phyloP scores from a whole-genome alignment of 495 filamentous ascomycete species.

The Talaromyces adpressus region DNA sequence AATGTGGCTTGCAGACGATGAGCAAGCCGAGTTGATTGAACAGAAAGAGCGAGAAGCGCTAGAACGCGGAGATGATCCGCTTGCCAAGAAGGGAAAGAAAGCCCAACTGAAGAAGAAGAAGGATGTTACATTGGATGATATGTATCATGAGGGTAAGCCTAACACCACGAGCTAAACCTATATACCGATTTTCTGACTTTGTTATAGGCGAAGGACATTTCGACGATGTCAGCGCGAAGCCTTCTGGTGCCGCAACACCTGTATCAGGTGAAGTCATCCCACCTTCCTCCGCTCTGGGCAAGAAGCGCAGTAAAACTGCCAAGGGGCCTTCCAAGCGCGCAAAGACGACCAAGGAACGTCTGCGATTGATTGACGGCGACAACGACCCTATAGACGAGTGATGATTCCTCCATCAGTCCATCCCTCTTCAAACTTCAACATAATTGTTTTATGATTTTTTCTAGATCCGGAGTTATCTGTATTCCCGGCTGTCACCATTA shows the following conservation, averaged over 20 bases:
- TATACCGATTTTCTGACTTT: no score
- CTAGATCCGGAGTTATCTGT: neutral
- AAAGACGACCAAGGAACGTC: conserved; percentile 82
- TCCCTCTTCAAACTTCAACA: neutral
- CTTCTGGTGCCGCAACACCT: conserved; percentile 78
- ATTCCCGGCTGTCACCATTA: neutral
- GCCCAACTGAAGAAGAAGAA: conserved; percentile 58
- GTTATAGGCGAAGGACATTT: conserved; percentile 83
- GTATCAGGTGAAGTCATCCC: conserved; percentile 49
- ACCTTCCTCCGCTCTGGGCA: conserved; percentile 40
- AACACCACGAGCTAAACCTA: no score
- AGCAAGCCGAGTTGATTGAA: conserved; percentile 87
- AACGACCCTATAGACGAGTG: conserved; percentile 23
- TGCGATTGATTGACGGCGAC: conserved; percentile 80
- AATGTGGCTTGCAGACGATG: conserved; percentile 93
- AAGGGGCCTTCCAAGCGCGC: conserved; percentile 70
- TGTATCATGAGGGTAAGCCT: conserved; percentile 93
- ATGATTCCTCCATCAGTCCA: neutral
- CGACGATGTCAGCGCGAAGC: conserved; percentile 72
- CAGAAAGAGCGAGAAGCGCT: conserved; percentile 78
- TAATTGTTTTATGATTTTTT: neutral
- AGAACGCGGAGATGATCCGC: conserved; percentile 44
- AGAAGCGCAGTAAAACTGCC: conserved; percentile 42
- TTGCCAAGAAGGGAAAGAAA: conserved; percentile 47
- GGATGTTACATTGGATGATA: conserved; percentile 81